phyloP scores from a whole-genome alignment of 2,329 filamentous ascomycete species.

The Colletotrichum sp. region DNA sequence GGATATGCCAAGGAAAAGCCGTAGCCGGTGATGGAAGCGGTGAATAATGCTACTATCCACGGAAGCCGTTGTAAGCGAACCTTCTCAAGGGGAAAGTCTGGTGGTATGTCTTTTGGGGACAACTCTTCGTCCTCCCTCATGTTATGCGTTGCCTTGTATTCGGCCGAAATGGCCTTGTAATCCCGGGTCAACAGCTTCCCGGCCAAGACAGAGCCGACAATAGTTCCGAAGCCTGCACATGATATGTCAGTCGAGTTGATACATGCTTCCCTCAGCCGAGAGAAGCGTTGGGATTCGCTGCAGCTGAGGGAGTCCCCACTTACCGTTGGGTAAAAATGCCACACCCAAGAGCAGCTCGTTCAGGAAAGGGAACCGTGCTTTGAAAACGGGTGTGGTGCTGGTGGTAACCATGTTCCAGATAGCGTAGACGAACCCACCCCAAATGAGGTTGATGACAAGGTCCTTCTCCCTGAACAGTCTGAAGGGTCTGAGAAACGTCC shows the following conservation, averaged over 20 bases:
- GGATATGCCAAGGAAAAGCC: conserved; percentile 33
- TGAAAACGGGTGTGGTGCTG: conserved; percentile 42
- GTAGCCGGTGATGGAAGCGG: conserved; percentile 41
- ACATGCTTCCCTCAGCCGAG: neutral
- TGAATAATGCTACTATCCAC: conserved; percentile 34
- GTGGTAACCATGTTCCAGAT: conserved; percentile 54
- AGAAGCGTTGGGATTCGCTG: neutral
- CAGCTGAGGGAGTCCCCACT: neutral
- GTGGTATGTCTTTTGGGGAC: conserved; percentile 27
- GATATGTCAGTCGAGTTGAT: neutral
- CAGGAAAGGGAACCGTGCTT: conserved; percentile 27
- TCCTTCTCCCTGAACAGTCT: conserved; percentile 45
- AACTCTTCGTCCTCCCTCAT: conserved; percentile 28
- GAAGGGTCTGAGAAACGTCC: conserved; percentile 41
- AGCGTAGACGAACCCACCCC: conserved; percentile 39
- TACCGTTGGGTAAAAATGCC: conserved; percentile 30
- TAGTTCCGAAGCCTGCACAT: conserved; percentile 37
- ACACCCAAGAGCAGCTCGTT: conserved; percentile 30
- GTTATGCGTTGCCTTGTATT: conserved; percentile 23
- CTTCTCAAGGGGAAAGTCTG: conserved; percentile 48
- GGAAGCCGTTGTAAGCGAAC: conserved; percentile 42
- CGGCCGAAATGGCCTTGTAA: conserved; percentile 23
- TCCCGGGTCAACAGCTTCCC: conserved; percentile 47
- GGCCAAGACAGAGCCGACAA: conserved; percentile 43
- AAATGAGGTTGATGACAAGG: conserved; percentile 45